These are phyloP conservation scores for Colletotrichum brevisporum DNA, from an alignment of 2,329 filamentous ascomycete genomes.

Conservation along the genomic window DNA sequence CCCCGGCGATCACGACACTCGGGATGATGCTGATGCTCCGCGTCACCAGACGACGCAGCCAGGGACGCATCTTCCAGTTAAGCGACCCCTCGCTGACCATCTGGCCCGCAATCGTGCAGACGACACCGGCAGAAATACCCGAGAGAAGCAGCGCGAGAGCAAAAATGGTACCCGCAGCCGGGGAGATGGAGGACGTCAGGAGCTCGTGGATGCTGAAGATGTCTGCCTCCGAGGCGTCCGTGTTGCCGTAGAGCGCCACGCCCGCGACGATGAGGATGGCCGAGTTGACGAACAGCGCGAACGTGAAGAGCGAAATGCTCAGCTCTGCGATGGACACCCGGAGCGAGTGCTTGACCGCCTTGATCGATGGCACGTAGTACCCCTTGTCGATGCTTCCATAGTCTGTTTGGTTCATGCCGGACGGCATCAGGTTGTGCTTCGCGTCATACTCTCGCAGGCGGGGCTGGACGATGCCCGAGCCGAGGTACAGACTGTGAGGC, in stretches of 20 bases:
- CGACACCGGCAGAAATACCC: conserved; percentile 85
- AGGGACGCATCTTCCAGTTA: conserved; percentile 80
- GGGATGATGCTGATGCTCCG: conserved; percentile 86
- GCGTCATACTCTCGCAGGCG: conserved; percentile 75
- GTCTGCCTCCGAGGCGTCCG: conserved; percentile 76
- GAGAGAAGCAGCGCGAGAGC: conserved; percentile 85
- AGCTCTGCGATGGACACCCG: conserved; percentile 82
- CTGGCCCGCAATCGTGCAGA: conserved; percentile 91
- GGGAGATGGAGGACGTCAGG: conserved; percentile 77
- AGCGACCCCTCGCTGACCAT: conserved; percentile 90
- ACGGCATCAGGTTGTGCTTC: conserved; percentile 66
- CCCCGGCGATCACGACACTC: conserved; percentile 85
- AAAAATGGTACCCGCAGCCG: conserved; percentile 86
- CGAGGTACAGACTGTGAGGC: conserved; percentile 78
- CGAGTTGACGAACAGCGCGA: conserved; percentile 87
- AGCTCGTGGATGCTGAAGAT: conserved; percentile 87
- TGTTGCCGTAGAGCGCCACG: conserved; percentile 76
- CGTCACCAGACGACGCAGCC: conserved; percentile 84
- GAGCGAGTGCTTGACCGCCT: conserved; percentile 81
- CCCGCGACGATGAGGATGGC: conserved; percentile 87
- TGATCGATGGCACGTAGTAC: conserved; percentile 78
- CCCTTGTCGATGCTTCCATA: conserved; percentile 57
- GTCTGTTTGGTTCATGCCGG: conserved; percentile 45
- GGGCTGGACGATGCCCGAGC: conserved; percentile 77
- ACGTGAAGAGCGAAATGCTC: conserved; percentile 81